Percentiles rank a stretch among this genome's conserved stretches.
Conservation (phyloP, 139 green algal genomes). For the Tetraselmis chui region DNA sequence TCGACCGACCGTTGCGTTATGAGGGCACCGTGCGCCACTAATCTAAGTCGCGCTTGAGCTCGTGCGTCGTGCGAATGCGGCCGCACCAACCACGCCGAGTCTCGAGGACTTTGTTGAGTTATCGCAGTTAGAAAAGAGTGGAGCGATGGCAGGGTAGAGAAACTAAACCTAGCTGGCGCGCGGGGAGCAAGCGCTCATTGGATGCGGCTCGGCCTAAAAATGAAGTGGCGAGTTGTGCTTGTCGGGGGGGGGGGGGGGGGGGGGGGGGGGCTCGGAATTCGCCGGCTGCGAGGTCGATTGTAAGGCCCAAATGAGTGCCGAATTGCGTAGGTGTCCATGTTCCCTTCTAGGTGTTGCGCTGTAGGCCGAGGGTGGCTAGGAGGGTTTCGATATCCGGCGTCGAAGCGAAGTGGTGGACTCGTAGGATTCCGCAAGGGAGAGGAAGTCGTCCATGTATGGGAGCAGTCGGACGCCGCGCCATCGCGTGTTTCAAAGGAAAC, state of each 20-base stretch:
- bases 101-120: neutral
- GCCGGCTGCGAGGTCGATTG: neutral
- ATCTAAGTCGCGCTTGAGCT: neutral
- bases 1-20: neutral
- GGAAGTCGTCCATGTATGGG: neutral
- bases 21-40: neutral
- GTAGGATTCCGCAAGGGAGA: neutral
- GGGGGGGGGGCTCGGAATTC: neutral
- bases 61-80: neutral
- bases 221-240: neutral
- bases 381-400: neutral
- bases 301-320: neutral
- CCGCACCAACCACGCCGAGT: neutral
- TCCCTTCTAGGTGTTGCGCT: neutral
- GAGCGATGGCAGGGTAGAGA: neutral
- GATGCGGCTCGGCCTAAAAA: neutral
- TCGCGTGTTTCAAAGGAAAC: neutral
- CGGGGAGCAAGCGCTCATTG: neutral
- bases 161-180: neutral
- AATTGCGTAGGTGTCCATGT: neutral
- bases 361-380: neutral
- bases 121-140: neutral
- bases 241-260: neutral
- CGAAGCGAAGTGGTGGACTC: neutral
- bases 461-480: neutral